Conservation (phyloP, 2,329 filamentous ascomycete species). For the Ceratocystis destructans region DNA sequence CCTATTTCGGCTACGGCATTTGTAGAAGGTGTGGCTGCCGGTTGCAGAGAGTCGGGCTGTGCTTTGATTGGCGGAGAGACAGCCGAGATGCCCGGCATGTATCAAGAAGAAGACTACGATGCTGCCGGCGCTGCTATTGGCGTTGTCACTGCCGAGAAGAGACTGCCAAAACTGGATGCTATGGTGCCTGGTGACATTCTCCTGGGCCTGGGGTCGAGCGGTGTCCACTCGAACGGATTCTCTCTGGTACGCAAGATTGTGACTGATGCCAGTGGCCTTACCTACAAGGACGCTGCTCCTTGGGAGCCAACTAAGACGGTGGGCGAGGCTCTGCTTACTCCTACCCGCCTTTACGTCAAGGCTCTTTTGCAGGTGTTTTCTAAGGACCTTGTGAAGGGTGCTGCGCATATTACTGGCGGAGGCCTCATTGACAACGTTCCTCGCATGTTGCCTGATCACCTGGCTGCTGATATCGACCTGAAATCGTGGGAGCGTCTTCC, state of each 20-base stretch:
- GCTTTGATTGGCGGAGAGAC: conserved; percentile 95
- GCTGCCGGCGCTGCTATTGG: conserved; percentile 83
- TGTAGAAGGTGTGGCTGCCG: conserved; percentile 76
- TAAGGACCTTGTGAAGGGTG: conserved; percentile 63
- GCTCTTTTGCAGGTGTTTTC: conserved; percentile 54
- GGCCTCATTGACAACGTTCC: conserved; percentile 89
- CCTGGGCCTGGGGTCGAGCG: conserved; percentile 70
- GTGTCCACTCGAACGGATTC: conserved; percentile 93
- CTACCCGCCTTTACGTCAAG: conserved; percentile 88
- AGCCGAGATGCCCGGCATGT: conserved; percentile 96
- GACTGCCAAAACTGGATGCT: conserved; percentile 59
- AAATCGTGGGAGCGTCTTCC: conserved; percentile 58
- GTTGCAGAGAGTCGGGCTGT: conserved; percentile 72
- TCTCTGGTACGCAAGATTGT: conserved; percentile 89
- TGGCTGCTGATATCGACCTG: conserved; percentile 72
- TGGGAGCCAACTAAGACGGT: conserved; percentile 54
- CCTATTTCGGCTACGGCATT: conserved; percentile 68
- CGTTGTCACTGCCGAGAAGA: conserved; percentile 53
- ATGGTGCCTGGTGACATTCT: conserved; percentile 79
- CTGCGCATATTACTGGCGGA: conserved; percentile 93
- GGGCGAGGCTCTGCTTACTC: conserved; percentile 68
- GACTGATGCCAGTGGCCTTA: conserved; percentile 49
- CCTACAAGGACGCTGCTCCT: conserved; percentile 59
- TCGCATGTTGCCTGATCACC: conserved; percentile 67
- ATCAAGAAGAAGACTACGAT: conserved; percentile 78